Conservation (phyloP, 83 land plant genomes). For the Thuja plicata region DNA sequence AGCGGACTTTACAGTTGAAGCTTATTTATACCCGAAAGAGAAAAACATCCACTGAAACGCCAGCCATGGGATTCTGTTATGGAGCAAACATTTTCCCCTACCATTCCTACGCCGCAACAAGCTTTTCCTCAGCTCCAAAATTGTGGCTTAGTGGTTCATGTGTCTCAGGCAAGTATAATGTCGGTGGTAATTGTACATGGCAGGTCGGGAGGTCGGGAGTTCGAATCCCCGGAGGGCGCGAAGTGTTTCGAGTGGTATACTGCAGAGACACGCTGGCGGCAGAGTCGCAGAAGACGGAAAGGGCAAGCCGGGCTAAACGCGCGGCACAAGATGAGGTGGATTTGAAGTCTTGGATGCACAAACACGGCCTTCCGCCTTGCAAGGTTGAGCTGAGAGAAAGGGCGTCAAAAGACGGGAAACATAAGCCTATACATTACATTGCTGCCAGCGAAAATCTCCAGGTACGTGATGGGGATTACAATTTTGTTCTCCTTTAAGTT, state of each 20-base stretch:
- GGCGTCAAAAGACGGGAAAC: constrained; percentile 51
- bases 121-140: background rate
- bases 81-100: background rate
- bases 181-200: background rate
- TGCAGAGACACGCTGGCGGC: background rate
- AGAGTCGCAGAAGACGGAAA: background rate
- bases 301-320: background rate
- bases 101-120: background rate
- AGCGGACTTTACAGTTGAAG: background rate
- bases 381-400: constrained; percentile 76
- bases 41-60: background rate
- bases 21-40: background rate
- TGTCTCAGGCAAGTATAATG: background rate
- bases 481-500: background rate
- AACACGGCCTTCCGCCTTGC: constrained; percentile 86
- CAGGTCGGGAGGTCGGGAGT: background rate
- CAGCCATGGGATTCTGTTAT: background rate
- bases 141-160: background rate
- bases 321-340: constrained; percentile 38
- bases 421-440: constrained; percentile 72
- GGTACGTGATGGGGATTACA: constrained; percentile 35
- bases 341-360: constrained; percentile 89
- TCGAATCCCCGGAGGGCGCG: background rate
- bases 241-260: background rate
- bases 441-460: constrained; percentile 92